Percentiles rank a stretch among this genome's conserved stretches.
phyloP scores from a whole-genome alignment of 2,329 filamentous ascomycete genomes.

The Aspergillus alliaceus region DNA sequence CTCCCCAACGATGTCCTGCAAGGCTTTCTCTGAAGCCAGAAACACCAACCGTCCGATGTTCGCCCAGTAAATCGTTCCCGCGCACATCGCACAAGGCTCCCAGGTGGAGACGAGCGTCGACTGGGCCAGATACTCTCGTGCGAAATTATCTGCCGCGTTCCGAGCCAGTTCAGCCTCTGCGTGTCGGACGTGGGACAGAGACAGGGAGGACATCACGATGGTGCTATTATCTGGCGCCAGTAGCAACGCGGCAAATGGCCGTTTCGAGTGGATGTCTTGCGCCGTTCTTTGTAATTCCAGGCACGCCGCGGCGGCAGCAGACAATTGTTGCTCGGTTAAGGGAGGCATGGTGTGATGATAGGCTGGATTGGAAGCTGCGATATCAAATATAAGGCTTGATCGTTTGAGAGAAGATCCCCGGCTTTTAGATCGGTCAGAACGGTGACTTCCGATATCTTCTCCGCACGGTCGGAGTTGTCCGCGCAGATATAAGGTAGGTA shows the following conservation, averaged over 20 bases:
- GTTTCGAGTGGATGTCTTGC: conserved; percentile 45
- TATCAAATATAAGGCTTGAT: too few relatives aligned
- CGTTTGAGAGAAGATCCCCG: too few relatives aligned
- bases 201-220: conserved; percentile 50
- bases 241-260: conserved; percentile 52
- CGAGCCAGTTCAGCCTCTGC: conserved; percentile 53
- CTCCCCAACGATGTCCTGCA: conserved; percentile 47
- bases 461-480: neutral
- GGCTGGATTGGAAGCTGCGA: neutral
- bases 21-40: conserved; percentile 49
- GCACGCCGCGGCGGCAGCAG: conserved; percentile 39
- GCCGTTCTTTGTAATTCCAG: conserved; percentile 47
- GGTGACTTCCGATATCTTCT: neutral
- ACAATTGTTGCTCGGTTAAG: conserved; percentile 42
- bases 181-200: conserved; percentile 55
- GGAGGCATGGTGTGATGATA: conserved; percentile 9
- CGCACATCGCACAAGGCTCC: conserved; percentile 59
- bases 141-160: conserved; percentile 50
- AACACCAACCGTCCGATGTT: conserved; percentile 56
- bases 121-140: conserved; percentile 48
- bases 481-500: neutral
- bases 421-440: neutral
- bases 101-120: conserved; percentile 56
- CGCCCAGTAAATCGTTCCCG: conserved; percentile 52
- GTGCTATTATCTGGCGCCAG: conserved; percentile 53